phyloP scores from a whole-genome alignment of 352 stramenopile species.

The Phytophthora vignae region DNA sequence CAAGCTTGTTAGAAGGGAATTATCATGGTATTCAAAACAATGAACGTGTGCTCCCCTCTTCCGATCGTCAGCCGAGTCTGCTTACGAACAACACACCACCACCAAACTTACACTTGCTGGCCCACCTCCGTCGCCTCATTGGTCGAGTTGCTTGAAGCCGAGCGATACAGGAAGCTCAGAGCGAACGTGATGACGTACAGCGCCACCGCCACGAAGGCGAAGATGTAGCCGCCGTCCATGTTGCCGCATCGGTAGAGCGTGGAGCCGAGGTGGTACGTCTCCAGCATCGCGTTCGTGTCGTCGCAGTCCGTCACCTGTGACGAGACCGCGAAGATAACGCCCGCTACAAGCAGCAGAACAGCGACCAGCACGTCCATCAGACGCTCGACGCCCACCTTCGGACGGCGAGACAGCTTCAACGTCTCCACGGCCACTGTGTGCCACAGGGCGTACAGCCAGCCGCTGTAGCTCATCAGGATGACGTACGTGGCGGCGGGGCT shows the following conservation, averaged over 20 bases:
- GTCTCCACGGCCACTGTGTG: slow-evolving; percentile 43
- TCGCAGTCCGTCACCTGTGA: slow-evolving; percentile 37
- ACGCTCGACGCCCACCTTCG: slow-evolving; percentile 36
- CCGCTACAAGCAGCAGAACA: slow-evolving; percentile 33
- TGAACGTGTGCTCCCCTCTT: neutral
- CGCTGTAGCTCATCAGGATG: slow-evolving; percentile 46
- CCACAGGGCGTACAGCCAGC: slow-evolving; percentile 45
- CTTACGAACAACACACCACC: neutral
- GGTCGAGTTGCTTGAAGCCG: slow-evolving; percentile 15
- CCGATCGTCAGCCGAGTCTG: neutral
- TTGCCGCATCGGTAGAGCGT: slow-evolving; percentile 51
- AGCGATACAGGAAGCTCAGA: slow-evolving; percentile 40
- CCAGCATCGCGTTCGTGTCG: slow-evolving; percentile 30
- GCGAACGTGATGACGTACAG: slow-evolving; percentile 46
- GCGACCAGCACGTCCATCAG: slow-evolving; percentile 38
- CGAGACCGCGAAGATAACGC: slow-evolving; percentile 37
- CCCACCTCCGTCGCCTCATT: slow-evolving; percentile 23
- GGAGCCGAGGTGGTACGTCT: slow-evolving; percentile 34
- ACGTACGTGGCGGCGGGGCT: slow-evolving; percentile 38
- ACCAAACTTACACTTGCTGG: slow-evolving; percentile 30
- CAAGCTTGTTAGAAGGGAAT: neutral
- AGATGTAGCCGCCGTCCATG: slow-evolving; percentile 51
- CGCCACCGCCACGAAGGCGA: slow-evolving; percentile 47
- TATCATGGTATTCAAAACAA: neutral
- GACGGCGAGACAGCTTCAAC: slow-evolving; percentile 41